These are phyloP conservation scores for Sugiyamaella chiloensis DNA, from an alignment of 805 yeast genomes.

Conservation along the genomic window DNA sequence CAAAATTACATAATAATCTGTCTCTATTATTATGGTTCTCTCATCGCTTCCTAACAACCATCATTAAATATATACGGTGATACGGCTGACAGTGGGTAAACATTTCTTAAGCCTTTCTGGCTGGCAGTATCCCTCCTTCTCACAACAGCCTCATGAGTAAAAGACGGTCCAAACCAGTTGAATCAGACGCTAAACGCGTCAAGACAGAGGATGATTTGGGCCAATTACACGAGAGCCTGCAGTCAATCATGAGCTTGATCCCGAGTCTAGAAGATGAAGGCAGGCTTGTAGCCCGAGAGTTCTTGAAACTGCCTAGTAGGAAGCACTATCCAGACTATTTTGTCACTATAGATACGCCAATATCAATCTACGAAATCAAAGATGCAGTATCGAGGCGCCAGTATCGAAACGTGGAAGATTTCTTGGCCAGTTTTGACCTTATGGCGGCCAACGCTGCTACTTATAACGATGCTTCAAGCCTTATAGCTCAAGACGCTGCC, in stretches of 20 bases:
- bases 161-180: conserved; percentile 4
- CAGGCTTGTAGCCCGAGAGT: conserved; percentile 44
- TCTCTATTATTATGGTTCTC: too few species aligned
- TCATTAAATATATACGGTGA: too few species aligned
- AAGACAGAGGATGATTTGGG: conserved; percentile 3
- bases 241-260: background rate
- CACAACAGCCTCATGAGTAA: conserved; percentile 5
- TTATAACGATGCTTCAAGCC: conserved; percentile 64
- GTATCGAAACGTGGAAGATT: conserved; percentile 38
- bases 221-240: background rate
- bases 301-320: conserved; percentile 68
- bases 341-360: conserved; percentile 58
- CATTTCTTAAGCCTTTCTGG: background rate
- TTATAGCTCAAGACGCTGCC: conserved; percentile 64
- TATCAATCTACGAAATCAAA: conserved; percentile 66
- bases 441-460: conserved; percentile 69
- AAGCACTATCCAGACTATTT: conserved; percentile 80
- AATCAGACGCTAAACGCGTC: conserved; percentile 2
- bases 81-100: too few species aligned
- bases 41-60: too few species aligned
- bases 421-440: conserved; percentile 59
- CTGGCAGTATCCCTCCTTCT: background rate
- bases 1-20: too few species aligned
- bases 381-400: conserved; percentile 40
- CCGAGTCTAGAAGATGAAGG: conserved; percentile 4